Evolutionary conservation across 768 basidiomycete genomes (phyloP).

Genomic region (Hortiboletus flavorubellus): DNA sequence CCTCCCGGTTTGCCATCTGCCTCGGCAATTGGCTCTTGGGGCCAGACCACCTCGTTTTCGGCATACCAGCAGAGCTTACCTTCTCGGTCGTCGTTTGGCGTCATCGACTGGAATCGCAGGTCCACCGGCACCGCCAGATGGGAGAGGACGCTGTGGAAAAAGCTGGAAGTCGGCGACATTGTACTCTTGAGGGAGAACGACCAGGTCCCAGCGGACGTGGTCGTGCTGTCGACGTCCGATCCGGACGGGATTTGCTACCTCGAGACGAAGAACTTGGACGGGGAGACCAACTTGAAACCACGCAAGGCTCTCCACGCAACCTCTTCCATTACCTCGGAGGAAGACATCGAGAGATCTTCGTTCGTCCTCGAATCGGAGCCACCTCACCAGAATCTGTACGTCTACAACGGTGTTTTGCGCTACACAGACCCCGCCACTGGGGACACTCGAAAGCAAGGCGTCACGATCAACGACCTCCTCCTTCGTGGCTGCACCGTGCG

Average conservation of each 20-base stretch:
- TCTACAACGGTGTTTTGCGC: slow-evolving; percentile 81
- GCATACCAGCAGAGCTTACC: slow-evolving; percentile 55
- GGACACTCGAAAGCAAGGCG: slow-evolving; percentile 59
- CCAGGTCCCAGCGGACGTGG: slow-evolving; percentile 93
- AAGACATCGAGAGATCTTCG: slow-evolving; percentile 82
- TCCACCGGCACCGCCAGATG: slow-evolving; percentile 72
- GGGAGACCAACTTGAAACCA: slow-evolving; percentile 95
- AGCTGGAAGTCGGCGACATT: slow-evolving; percentile 95
- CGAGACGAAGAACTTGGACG: slow-evolving; percentile 97
- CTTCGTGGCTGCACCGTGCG: slow-evolving; percentile 88
- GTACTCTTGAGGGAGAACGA: slow-evolving; percentile 91
- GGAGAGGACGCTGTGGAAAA: slow-evolving; percentile 98
- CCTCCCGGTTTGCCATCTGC: slow-evolving; percentile 43
- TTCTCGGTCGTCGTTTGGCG: slow-evolving; percentile 59
- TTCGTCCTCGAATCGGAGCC: slow-evolving; percentile 93
- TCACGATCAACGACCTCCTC: slow-evolving; percentile 90
- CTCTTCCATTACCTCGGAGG: slow-evolving; percentile 71
- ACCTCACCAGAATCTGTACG: slow-evolving; percentile 89
- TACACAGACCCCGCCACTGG: slow-evolving; percentile 56
- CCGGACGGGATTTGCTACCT: slow-evolving; percentile 90
- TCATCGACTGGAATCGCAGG: slow-evolving; percentile 76
- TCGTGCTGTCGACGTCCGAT: slow-evolving; percentile 90
- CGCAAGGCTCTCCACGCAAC: slow-evolving; percentile 77
- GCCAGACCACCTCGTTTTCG: slow-evolving; percentile 38
- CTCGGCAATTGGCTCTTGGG: slow-evolving; percentile 35